Evolutionary conservation across 768 basidiomycete genomes (phyloP).

Genomic region (Lactifluus subvellereus): DNA sequence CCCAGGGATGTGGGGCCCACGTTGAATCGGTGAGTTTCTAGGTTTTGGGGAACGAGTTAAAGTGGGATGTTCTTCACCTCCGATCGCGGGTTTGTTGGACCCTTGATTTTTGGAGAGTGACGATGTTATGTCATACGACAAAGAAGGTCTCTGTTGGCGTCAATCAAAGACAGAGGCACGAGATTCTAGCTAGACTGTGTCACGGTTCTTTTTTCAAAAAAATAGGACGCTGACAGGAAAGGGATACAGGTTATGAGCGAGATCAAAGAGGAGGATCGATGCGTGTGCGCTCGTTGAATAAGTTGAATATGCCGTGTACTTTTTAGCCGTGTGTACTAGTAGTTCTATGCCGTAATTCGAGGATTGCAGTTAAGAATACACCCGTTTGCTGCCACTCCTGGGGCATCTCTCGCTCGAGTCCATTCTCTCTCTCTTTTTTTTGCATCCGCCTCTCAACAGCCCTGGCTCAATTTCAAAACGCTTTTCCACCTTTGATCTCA

Average conservation of each 20-base stretch:
- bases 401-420: too few relatives aligned
- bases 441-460: neutral
- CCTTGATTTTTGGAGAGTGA: neutral
- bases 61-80: too few relatives aligned
- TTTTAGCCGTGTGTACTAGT: too few relatives aligned
- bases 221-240: neutral
- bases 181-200: too few relatives aligned
- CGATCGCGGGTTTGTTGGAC: neutral
- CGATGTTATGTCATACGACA: conserved; percentile 9
- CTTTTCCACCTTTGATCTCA: neutral
- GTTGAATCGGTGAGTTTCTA: conserved; percentile 22
- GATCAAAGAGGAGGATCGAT: conserved; percentile 47
- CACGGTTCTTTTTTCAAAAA: neutral
- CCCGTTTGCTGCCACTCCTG: too few relatives aligned
- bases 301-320: too few relatives aligned
- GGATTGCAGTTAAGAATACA: too few relatives aligned
- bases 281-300: conserved; percentile 35
- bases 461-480: conserved; percentile 5
- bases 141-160: neutral
- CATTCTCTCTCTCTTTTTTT: too few relatives aligned
- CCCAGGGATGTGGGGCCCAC: conserved; percentile 25
- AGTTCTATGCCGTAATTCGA: conserved; percentile 12
- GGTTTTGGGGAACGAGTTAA: neutral
- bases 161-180: neutral
- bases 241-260: conserved; percentile 41